Base-by-base conservation (phyloP, 352 stramenopile genomes). In the Pythium utonaiense region DNA sequence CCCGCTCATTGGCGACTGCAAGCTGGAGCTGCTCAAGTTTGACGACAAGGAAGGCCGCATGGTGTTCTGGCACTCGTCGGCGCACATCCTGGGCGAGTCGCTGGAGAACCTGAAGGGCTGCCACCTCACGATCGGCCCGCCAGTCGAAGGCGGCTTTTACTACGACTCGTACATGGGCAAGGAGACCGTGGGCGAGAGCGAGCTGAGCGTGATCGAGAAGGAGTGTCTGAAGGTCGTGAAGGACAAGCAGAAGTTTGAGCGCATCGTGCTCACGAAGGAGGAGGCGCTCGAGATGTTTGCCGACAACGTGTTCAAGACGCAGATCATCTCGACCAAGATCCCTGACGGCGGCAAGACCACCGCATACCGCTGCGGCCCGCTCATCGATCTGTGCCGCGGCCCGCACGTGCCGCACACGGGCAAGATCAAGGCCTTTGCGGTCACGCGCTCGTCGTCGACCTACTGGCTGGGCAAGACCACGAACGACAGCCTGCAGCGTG, bases 11-110 rank as follows among this genome's bases (percentile, higher is more conserved):
- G 97, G 97, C 49, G 88, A 96, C 73, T 98, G 95, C 60, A 91
- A 91, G 59, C 76, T 99, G 40, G 86, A 98, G 72, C 83, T 99
- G 63, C 83, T 99, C 52, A 99, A 99, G 78, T 99, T 99, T 74
- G 94, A 98, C 36, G 95, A 99, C 63, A 76, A 92, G 36, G 73
- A 88, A 74, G 83, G 80, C 67, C 87, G 88, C 67, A 86, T 72
- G 56, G 75, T 98, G 6, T 98, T 99, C 67, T 99, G 98, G 98
- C 98, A 99, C 75, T 99, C 96, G n/a, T 98, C 92, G 6, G 96
- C 97, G 1, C 98, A 99, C 71, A 95, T 99, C 16, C 81, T 99
- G 44, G 98, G 98, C 28, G 93, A 86, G 73, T 96, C 96, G 22
- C 86, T 99, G 30, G 98, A 99, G 70, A 85, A 91, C 54, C 75